Percentiles rank a stretch among this genome's conserved stretches.
Conservation (phyloP, 2,329 filamentous ascomycete genomes). For the Colletotrichum sp. region DNA sequence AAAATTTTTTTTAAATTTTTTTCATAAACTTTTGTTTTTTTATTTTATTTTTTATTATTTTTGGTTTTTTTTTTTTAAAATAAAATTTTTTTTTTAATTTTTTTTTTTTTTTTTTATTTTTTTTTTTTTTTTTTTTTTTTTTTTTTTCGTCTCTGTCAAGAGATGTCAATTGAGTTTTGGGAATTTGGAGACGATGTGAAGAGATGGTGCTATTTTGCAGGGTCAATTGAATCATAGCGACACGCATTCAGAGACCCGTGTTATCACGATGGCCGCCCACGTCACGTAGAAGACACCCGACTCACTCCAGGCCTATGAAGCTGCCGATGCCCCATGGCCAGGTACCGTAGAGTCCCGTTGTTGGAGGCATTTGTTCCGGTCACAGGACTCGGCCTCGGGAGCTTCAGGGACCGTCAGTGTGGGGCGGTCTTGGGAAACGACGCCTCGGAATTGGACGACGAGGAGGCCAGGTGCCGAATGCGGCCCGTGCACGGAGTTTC, state of each 20-base stretch:
- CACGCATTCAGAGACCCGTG: background rate
- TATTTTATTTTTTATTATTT: too few species aligned
- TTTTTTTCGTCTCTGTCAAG: background rate
- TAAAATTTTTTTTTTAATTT: too few species aligned
- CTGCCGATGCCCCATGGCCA: background rate
- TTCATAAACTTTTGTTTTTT: too few species aligned
- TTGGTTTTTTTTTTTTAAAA: too few species aligned
- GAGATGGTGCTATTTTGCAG: background rate
- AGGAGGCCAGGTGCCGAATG: background rate
- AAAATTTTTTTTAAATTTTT: too few species aligned
- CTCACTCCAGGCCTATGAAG: background rate
- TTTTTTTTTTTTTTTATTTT: too few species aligned
- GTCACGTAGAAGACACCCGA: background rate
- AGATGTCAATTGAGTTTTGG: background rate
- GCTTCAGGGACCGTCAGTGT: conserved; percentile 13
- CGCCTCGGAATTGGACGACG: background rate
- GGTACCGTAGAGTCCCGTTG: background rate
- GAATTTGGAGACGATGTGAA: background rate
- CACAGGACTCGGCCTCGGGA: conserved; percentile 5
- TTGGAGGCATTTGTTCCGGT: background rate
- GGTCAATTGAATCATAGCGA: background rate
- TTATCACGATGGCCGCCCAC: background rate
- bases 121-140: too few species aligned
- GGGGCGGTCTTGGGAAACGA: background rate
- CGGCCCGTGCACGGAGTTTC: background rate